Base-by-base conservation (phyloP, 139 green algal genomes). In the Closterium sp. region DNA sequence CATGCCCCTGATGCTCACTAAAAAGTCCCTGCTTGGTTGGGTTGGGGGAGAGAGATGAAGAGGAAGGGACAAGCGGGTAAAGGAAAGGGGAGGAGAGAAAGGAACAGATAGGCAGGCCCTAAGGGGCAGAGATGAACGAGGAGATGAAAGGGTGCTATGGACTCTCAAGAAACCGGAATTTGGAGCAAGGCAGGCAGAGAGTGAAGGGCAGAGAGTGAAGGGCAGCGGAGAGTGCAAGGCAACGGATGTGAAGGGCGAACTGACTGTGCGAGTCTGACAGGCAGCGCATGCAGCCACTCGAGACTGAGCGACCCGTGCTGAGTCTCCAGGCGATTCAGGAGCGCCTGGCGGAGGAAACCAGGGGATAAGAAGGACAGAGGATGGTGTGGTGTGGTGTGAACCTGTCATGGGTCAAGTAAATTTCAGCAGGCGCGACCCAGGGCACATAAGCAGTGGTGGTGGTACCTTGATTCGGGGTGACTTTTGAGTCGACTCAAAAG, bases 1-100 rank as follows among this genome's bases (percentile, higher is more conserved):
- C 86, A 98, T 93, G 3, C 96, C 96, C 91, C 93, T 32, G 23
- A 98, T 92, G 34, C 90, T 85, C 85, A 93, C 86, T 10, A 93
- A 19, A 87, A 92, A 93, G 16, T 91, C 90, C 86, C 90, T 93
- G 89, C 28, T 31, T 89, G 55, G 9, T 9, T 81, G 36, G 19
- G 12, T n/a, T n/a, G n/a, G n/a, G n/a, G n/a, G n/a, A n/a, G n/a
- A 28, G 76, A 85, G 28, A 25, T 85, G 85, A 21, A 21, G 31
- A 19, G 85, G n/a, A n/a, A n/a, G n/a, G n/a, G n/a, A n/a, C n/a
- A n/a, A n/a, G n/a, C n/a, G 21, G 23, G 87, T 90, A 84, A 10
- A 84, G 16, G 10, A 91, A 36, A 30, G 31, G 8, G 88, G 28
- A 25, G 8, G 36, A 6, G 10, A 86, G 36, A 28, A 10, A 76